Percentiles rank a stretch among this genome's conserved stretches.
These are phyloP conservation scores for Fusarium sp. DNA, from an alignment of 2,329 filamentous ascomycete species.

Conservation along the genomic window DNA sequence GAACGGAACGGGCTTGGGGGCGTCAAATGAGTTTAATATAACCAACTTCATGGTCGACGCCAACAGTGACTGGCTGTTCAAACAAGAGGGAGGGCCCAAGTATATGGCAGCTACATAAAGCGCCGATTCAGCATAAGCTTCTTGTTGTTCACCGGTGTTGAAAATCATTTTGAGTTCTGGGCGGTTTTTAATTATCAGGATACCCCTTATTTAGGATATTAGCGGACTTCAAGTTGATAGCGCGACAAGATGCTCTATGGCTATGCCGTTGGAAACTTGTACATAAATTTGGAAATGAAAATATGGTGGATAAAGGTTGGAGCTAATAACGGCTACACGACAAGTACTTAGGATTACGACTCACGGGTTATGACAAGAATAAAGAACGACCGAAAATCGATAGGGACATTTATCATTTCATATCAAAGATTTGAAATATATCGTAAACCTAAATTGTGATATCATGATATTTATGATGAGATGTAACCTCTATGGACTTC, in stretches of 20 bases:
- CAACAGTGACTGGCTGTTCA: slow-evolving; percentile 79
- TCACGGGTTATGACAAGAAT: slow-evolving; percentile 4
- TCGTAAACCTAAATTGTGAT: background rate
- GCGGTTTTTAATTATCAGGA: slow-evolving; percentile 19
- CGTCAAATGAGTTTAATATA: slow-evolving; percentile 76
- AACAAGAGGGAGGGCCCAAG: slow-evolving; percentile 53
- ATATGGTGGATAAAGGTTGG: background rate
- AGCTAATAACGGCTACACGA: background rate
- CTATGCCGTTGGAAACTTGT: background rate
- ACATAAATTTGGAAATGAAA: background rate
- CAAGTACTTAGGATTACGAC: background rate
- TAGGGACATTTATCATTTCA: background rate
- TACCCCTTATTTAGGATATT: slow-evolving; percentile 28
- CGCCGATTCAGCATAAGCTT: background rate
- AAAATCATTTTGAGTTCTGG: slow-evolving; percentile 5
- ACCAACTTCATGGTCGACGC: slow-evolving; percentile 81
- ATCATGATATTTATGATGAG: background rate
- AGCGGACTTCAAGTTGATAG: background rate
- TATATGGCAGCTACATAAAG: slow-evolving; percentile 40
- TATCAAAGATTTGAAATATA: background rate
- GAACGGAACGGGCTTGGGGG: slow-evolving; percentile 40
- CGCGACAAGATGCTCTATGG: background rate
- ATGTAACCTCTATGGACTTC: background rate
- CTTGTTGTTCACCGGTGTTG: background rate
- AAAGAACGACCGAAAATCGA: background rate